A percentile compares a stretch with the other conserved stretches of the same genome.
Conservation (phyloP, 208 protist genomes). For the Trypanosoma avium region DNA sequence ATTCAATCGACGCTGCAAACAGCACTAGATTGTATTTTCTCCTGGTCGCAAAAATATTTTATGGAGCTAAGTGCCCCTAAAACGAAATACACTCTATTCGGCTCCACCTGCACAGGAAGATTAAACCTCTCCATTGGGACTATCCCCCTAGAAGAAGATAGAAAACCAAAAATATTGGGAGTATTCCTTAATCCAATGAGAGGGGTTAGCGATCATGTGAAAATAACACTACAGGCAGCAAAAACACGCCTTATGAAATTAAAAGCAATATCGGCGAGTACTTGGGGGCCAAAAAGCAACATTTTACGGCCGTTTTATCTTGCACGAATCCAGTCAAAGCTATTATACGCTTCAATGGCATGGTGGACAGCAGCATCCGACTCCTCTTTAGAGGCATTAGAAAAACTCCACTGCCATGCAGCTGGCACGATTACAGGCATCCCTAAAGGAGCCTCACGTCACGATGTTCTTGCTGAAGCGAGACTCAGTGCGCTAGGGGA, state of each 20-base stretch:
- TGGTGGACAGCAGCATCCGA: constrained; percentile 8
- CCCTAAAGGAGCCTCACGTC: too few relatives aligned
- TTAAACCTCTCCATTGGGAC: too few relatives aligned
- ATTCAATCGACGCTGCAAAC: constrained; percentile 13
- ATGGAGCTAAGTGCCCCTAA: neutral
- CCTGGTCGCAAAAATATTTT: constrained; percentile 1
- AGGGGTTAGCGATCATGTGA: neutral
- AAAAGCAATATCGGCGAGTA: neutral
- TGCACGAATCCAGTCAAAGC: constrained; percentile 5
- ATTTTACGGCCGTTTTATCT: constrained; percentile 4
- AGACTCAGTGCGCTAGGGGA: too few relatives aligned
- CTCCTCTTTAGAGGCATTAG: neutral
- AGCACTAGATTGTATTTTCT: neutral
- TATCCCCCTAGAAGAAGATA: too few relatives aligned
- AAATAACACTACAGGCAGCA: neutral
- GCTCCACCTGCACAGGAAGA: neutral
- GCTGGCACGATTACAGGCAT: constrained; percentile 6
- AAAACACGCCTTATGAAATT: constrained; percentile 2
- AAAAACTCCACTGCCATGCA: neutral
- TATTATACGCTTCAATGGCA: neutral
- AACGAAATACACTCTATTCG: constrained; percentile 12
- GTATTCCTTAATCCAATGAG: constrained; percentile 10
- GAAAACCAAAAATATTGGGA: constrained; percentile 12
- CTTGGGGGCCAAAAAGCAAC: constrained; percentile 13
- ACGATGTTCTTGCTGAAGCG: too few relatives aligned